Evolutionary conservation across 2,329 filamentous ascomycete genomes (phyloP).

Genomic region (Grosmannia serpens): DNA sequence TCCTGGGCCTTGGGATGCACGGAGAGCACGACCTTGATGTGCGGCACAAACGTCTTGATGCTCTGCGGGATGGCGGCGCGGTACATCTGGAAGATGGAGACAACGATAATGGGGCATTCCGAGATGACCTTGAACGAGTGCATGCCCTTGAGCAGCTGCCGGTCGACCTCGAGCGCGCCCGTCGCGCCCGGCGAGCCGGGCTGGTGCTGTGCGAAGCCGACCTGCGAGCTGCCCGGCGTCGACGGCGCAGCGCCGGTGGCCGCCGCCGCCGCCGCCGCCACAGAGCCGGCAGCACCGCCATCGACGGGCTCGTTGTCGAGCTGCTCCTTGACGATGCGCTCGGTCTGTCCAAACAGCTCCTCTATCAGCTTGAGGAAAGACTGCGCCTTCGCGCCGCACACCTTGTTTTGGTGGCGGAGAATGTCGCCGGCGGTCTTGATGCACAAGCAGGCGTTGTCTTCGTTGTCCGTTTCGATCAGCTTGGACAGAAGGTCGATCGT

Average conservation of each 20-base stretch:
- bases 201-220: conserved; percentile 58
- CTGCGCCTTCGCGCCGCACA: conserved; percentile 68
- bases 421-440: conserved; percentile 98
- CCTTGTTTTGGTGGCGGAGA: conserved; percentile 82
- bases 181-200: conserved; percentile 84
- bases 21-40: conserved; percentile 82
- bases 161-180: conserved; percentile 67
- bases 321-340: conserved; percentile 86
- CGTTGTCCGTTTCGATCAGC: conserved; percentile 83
- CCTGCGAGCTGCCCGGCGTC: conserved; percentile 51
- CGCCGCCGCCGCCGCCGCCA: neutral
- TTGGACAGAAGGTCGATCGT: conserved; percentile 85
- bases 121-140: conserved; percentile 97
- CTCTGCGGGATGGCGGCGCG: conserved; percentile 68
- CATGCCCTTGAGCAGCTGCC: conserved; percentile 83
- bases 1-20: conserved; percentile 89
- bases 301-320: conserved; percentile 64
- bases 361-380: conserved; percentile 84
- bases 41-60: conserved; percentile 81
- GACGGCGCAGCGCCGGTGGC: conserved; percentile 42
- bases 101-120: conserved; percentile 96
- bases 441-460: conserved; percentile 96
- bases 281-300: neutral
- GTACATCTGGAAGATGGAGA: conserved; percentile 95
- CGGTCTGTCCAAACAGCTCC: conserved; percentile 92